Percentiles rank a stretch among this genome's conserved stretches.
Evolutionary conservation across 306 rosid genomes (phyloP).

Genomic region (Crataegus laevigata): DNA sequence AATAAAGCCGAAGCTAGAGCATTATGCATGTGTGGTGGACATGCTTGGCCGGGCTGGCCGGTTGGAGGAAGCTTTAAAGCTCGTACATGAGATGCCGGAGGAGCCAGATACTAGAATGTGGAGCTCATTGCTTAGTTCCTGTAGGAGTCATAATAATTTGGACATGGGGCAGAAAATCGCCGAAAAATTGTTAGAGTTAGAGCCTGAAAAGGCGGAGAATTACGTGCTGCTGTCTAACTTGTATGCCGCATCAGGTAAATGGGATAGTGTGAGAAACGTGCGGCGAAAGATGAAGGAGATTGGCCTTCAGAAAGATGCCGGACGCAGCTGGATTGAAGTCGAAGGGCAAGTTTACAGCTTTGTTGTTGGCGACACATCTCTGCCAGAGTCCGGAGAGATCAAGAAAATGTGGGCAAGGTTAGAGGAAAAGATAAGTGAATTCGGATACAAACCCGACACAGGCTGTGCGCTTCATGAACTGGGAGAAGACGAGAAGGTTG

Average conservation of each 20-base stretch:
- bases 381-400: constrained; percentile 31
- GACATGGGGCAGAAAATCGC: constrained; percentile 47
- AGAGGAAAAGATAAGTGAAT: constrained; percentile 54
- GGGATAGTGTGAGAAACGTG: constrained; percentile 62
- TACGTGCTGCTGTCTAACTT: constrained; percentile 64
- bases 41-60: constrained; percentile 73
- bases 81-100: constrained; percentile 50
- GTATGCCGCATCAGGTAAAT: constrained; percentile 61
- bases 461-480: constrained; percentile 74
- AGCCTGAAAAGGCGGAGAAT: constrained; percentile 56
- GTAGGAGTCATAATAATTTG: constrained; percentile 52
- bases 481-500: constrained; percentile 60
- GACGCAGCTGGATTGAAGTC: constrained; percentile 79
- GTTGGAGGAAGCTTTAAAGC: constrained; percentile 54
- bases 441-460: constrained; percentile 66
- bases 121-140: constrained; percentile 81
- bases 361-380: constrained; percentile 43
- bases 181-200: constrained; percentile 40
- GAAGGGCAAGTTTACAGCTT: constrained; percentile 64
- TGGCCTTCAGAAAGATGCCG: constrained; percentile 65
- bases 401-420: constrained; percentile 47
- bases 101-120: constrained; percentile 75
- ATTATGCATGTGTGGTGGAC: constrained; percentile 73
- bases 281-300: constrained; percentile 61
- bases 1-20: constrained; percentile 59